These are phyloP conservation scores for Aureobasidium sp. DNA, from an alignment of 2,329 filamentous ascomycete species.

Conservation along the genomic window DNA sequence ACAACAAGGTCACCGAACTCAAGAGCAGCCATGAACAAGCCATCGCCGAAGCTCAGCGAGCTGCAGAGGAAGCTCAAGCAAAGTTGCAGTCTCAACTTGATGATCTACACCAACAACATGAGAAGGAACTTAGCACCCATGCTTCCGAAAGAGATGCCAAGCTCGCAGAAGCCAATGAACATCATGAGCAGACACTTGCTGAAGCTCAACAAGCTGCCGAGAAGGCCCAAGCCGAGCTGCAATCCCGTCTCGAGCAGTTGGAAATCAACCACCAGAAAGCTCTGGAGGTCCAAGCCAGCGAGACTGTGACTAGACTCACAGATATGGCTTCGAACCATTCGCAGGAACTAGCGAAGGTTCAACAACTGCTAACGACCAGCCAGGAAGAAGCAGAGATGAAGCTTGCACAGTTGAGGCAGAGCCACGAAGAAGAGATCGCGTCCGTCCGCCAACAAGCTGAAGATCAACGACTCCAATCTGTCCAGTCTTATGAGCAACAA, in stretches of 20 bases:
- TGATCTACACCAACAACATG: neutral
- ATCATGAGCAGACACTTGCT: neutral
- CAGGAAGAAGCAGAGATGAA: constrained; percentile 11
- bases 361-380: constrained; percentile 5
- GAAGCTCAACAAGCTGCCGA: neutral
- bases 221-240: neutral
- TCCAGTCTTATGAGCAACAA: constrained; percentile 5
- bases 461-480: neutral
- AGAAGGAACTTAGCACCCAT: constrained; percentile 1
- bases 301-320: neutral
- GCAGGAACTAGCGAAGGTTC: neutral
- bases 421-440: constrained; percentile 7
- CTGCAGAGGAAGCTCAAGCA: neutral
- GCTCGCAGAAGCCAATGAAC: neutral
- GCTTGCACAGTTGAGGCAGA: constrained; percentile 3
- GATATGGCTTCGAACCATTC: constrained; percentile 4
- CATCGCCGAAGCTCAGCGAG: neutral
- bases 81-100: neutral
- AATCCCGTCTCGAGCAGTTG: constrained; percentile 1
- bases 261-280: neutral
- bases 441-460: constrained; percentile 3
- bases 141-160: neutral
- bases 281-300: neutral
- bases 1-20: neutral
- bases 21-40: neutral